These are phyloP conservation scores for Vicia faba DNA, from an alignment of 306 rosid species.

Conservation along the genomic window DNA sequence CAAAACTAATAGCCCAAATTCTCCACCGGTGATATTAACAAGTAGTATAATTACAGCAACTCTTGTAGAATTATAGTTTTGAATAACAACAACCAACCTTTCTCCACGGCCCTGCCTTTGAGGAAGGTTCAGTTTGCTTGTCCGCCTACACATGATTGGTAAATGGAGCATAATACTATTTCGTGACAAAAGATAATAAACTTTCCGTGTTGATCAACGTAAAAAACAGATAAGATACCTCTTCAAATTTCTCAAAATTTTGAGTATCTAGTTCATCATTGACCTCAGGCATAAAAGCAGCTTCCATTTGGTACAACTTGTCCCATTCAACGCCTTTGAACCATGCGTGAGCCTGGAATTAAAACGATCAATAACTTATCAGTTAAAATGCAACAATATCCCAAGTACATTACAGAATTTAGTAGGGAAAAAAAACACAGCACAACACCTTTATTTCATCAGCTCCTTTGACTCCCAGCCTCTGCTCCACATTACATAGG, in stretches of 20 bases:
- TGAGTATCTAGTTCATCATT: slow-evolving; percentile 86
- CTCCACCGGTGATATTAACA: background rate
- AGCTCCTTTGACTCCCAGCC: slow-evolving; percentile 90
- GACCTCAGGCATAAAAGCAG: slow-evolving; percentile 87
- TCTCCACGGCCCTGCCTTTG: slow-evolving; percentile 98
- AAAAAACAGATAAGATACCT: slow-evolving; percentile 50
- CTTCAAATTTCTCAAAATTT: slow-evolving; percentile 86
- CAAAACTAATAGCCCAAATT: slow-evolving; percentile 15
- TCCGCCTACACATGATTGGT: slow-evolving; percentile 58
- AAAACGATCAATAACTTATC: slow-evolving; percentile 34
- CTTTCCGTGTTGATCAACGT: slow-evolving; percentile 21
- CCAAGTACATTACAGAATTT: slow-evolving; percentile 39
- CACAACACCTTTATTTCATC: slow-evolving; percentile 77
- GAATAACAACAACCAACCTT: slow-evolving; percentile 68
- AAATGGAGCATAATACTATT: slow-evolving; percentile 33
- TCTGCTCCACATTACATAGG: slow-evolving; percentile 81
- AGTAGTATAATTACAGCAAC: no score
- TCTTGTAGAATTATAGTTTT: slow-evolving; percentile 12
- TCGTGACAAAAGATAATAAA: slow-evolving; percentile 35
- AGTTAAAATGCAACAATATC: slow-evolving; percentile 26
- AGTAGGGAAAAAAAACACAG: slow-evolving; percentile 54
- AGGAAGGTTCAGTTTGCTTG: slow-evolving; percentile 65
- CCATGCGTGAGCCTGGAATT: slow-evolving; percentile 82
- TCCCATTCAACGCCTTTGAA: slow-evolving; percentile 80
- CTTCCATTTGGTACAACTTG: slow-evolving; percentile 76